These are phyloP conservation scores for Aspergillus fructus DNA, from an alignment of 2,329 filamentous ascomycete species.

Conservation along the genomic window DNA sequence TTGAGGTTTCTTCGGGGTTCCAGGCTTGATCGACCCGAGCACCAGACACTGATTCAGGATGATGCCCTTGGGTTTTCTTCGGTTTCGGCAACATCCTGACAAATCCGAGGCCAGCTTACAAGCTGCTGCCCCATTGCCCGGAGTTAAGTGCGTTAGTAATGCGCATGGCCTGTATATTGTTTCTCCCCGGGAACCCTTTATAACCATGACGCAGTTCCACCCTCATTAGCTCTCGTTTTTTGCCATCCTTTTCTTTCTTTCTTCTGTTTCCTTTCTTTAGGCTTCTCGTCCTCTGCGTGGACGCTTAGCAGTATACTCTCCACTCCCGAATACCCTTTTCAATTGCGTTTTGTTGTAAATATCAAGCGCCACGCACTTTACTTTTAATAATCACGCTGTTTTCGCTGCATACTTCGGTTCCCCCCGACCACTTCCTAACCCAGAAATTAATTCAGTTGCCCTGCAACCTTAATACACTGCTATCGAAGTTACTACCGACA, in stretches of 20 bases:
- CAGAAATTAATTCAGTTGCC: too few species aligned
- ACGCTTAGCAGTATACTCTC: not conserved
- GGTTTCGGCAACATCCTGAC: constrained; percentile 3
- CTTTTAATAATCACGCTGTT: constrained; percentile 1
- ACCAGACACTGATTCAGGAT: not conserved
- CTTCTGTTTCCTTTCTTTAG: not conserved
- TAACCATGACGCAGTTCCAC: constrained; percentile 1
- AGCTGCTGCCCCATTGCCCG: not conserved
- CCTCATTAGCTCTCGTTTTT: not conserved
- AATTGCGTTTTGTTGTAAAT: constrained; percentile 4
- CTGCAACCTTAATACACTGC: not conserved
- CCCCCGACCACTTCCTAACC: not conserved
- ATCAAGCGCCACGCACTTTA: constrained; percentile 2
- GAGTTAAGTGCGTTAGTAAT: constrained; percentile 3
- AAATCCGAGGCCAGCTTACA: not conserved
- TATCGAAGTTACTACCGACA: not conserved
- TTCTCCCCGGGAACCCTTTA: not conserved
- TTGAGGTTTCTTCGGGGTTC: not conserved
- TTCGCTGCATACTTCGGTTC: not conserved
- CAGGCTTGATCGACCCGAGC: not conserved
- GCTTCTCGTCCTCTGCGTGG: constrained; percentile 5
- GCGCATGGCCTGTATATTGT: too few species aligned
- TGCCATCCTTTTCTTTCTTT: not conserved
- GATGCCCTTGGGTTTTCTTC: not conserved
- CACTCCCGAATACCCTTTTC: not conserved